Base-by-base conservation (phyloP, 78 protist genomes). In the Dictyostelium citrinum region DNA sequence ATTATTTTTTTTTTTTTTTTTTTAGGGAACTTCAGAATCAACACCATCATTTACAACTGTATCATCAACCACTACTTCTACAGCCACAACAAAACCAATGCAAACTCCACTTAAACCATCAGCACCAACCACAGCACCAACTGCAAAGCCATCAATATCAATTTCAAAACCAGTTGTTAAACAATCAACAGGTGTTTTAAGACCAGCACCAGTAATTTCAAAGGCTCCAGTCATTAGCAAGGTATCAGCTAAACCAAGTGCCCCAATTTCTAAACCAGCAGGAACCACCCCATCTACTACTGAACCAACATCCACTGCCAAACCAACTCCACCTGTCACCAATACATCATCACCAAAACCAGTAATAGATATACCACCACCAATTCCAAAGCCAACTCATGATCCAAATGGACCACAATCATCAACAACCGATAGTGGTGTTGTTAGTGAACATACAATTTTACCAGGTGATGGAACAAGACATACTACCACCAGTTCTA, bases 141-240 rank as follows among this genome's bases (percentile, higher is more conserved):
- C 72, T 20, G 31, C 61, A 24, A 75, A 75, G n/a, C 81, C 81
- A 39, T 35, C 37, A n/a, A 9, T 75, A 7, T 46, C 67, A 46
- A 39, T 78, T 22, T 78, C 83, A n/a, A 78, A 78, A 17, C 49
- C 84, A 39, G 64, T 31, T 14, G 22, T 86, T 6, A 86, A 86
- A 45, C 92, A 67, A 76, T 86, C 92, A 7, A 86, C 92, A 11
- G 92, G 92, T 77, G 72, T 86, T 17, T 46, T 86, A 20, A 49
- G 84, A 33, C 80, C 68, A 72, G 91, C 91, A 49, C 91, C 91
- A 29, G 82, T 71, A 5, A 43, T 71, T 20, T 83, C 90, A 67
- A 83, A 71, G 43, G 68, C 91, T 74, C 91, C 91, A 37, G 46
- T 51, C 22, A 10, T 75, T 55, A 16, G 46, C 51, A 84, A 84